Evolutionary conservation across 2,329 filamentous ascomycete genomes (phyloP).

Genomic region (Aureobasidium uvarum): DNA sequence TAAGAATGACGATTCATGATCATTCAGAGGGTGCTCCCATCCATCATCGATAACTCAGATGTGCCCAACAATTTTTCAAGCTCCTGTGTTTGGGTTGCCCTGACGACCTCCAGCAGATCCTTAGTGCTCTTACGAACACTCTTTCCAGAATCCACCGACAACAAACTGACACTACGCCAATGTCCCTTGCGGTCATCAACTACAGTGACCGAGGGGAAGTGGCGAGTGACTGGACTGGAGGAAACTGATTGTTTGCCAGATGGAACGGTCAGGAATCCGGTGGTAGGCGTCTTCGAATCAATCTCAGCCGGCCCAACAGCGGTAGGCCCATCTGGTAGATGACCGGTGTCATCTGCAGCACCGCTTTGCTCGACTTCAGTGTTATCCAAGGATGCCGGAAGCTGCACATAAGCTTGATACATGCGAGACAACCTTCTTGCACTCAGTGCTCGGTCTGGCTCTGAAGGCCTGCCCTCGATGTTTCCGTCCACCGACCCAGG

Average conservation of each 20-base stretch:
- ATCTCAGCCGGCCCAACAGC: neutral
- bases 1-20: neutral
- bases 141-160: conserved; percentile 31
- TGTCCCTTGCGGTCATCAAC: conserved; percentile 38
- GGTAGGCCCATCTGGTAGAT: neutral
- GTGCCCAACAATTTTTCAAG: conserved; percentile 23
- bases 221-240: conserved; percentile 27
- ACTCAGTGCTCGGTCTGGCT: conserved; percentile 6
- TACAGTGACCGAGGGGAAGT: conserved; percentile 37
- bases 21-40: neutral
- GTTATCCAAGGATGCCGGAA: conserved; percentile 20
- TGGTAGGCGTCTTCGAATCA: neutral
- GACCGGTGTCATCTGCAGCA: neutral
- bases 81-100: conserved; percentile 25
- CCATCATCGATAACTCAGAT: neutral
- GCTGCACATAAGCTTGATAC: conserved; percentile 24
- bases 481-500: neutral
- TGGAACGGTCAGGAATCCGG: neutral
- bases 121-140: conserved; percentile 28
- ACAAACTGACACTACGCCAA: conserved; percentile 34
- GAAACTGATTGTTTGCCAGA: neutral
- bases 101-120: conserved; percentile 27
- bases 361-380: neutral
- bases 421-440: conserved; percentile 24
- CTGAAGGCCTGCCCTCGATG: neutral